phyloP scores from a whole-genome alignment of 2,329 filamentous ascomycete species.

The Calonectria hawksworthii region DNA sequence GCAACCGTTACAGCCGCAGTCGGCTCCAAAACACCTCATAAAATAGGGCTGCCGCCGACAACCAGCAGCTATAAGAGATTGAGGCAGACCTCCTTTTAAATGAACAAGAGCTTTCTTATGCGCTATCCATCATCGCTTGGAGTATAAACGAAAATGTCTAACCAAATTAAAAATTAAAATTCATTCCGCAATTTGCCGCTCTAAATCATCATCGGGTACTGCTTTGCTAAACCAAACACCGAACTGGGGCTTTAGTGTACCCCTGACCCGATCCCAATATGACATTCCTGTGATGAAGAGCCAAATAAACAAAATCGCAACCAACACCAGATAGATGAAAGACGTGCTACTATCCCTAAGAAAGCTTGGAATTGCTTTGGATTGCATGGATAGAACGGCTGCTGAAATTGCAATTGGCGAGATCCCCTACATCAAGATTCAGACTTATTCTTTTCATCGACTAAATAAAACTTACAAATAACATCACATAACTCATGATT shows the following conservation, averaged over 20 bases:
- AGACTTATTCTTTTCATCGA: accelerated
- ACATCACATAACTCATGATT: background rate
- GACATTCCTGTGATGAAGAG: background rate
- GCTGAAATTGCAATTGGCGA: background rate
- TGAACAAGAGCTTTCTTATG: too few species aligned
- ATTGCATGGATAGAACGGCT: background rate
- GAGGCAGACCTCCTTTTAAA: too few species aligned
- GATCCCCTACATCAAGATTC: background rate
- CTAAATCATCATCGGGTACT: background rate
- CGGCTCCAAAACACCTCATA: too few species aligned
- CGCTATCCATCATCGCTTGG: too few species aligned
- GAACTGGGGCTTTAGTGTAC: background rate
- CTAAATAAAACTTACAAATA: background rate
- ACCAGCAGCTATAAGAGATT: too few species aligned
- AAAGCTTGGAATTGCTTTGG: background rate
- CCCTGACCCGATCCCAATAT: background rate
- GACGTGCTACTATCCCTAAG: background rate
- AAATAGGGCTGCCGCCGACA: too few species aligned
- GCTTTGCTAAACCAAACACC: background rate
- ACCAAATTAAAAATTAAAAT: too few species aligned
- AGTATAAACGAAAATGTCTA: too few species aligned
- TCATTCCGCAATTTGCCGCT: too few species aligned
- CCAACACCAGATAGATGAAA: background rate
- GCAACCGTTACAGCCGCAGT: too few species aligned
- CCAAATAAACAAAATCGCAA: background rate